Conservation (phyloP, 768 basidiomycete species). For the Termitomyces bulborhizus region DNA sequence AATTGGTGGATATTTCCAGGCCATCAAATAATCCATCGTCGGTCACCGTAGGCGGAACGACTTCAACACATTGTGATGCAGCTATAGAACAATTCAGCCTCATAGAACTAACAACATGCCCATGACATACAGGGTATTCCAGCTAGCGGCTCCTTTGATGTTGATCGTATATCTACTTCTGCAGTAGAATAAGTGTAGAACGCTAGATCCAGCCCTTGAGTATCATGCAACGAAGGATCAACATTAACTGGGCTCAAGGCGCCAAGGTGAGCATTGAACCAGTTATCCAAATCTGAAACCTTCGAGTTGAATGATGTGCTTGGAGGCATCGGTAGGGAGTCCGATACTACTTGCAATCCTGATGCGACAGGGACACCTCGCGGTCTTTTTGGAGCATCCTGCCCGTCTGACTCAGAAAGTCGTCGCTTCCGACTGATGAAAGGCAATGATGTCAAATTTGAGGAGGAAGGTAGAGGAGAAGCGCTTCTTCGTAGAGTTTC, state of each 20-base stretch:
- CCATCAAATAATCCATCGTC: too few relatives aligned
- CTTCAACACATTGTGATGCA: not conserved
- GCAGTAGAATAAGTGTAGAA: constrained; percentile 2
- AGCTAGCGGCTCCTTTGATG: not conserved
- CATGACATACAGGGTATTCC: not conserved
- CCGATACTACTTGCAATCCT: constrained; percentile 21
- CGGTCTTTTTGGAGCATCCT: constrained; percentile 19
- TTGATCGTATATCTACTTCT: not conserved
- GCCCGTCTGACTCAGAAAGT: constrained; percentile 24
- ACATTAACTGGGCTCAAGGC: constrained; percentile 9
- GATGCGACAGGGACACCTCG: constrained; percentile 13
- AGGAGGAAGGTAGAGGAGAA: not conserved
- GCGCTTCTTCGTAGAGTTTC: not conserved
- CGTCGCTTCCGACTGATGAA: constrained; percentile 28
- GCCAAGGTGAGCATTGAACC: constrained; percentile 27
- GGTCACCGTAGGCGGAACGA: not conserved
- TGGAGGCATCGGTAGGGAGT: constrained; percentile 19
- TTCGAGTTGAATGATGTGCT: not conserved
- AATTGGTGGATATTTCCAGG: not conserved
- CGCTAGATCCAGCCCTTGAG: not conserved
- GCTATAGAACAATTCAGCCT: not conserved
- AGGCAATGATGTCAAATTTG: not conserved
- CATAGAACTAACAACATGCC: not conserved
- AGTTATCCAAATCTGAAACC: constrained; percentile 23
- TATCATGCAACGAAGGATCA: constrained; percentile 16